phyloP scores from a whole-genome alignment of 2,329 filamentous ascomycete species.

The Balansia obtecta region DNA sequence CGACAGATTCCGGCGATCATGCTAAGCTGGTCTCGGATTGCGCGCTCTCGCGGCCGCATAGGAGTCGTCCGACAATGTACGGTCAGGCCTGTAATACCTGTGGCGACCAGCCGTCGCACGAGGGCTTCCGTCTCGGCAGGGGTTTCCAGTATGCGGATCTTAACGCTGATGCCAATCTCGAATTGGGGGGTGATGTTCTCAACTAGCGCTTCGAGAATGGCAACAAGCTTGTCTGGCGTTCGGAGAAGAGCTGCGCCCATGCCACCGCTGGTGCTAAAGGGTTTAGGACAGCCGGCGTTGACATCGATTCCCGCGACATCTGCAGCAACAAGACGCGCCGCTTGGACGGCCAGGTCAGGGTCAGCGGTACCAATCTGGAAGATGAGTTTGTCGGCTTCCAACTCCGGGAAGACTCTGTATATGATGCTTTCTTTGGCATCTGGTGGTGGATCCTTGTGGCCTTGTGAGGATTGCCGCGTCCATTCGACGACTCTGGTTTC shows the following conservation, averaged over 20 bases:
- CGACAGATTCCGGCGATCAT: slow-evolving; percentile 76
- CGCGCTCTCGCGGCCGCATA: slow-evolving; percentile 83
- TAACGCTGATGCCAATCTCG: slow-evolving; percentile 90
- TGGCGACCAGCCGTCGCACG: slow-evolving; percentile 66
- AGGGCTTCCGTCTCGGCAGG: slow-evolving; percentile 63
- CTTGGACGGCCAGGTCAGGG: slow-evolving; percentile 70
- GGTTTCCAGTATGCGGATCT: slow-evolving; percentile 79
- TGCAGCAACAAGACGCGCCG: slow-evolving; percentile 68
- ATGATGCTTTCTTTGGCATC: slow-evolving; percentile 56
- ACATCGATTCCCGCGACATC: slow-evolving; percentile 94
- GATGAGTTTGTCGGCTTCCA: slow-evolving; percentile 64
- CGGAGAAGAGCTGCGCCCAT: slow-evolving; percentile 90
- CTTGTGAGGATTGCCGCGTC: slow-evolving; percentile 62
- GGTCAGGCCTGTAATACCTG: slow-evolving; percentile 84
- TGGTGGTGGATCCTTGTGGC: slow-evolving; percentile 41
- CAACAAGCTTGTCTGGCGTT: slow-evolving; percentile 70
- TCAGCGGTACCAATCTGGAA: slow-evolving; percentile 88
- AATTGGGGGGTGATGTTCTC: slow-evolving; percentile 62
- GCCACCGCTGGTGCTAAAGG: slow-evolving; percentile 83
- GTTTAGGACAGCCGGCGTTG: slow-evolving; percentile 96
- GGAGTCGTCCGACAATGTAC: slow-evolving; percentile 93
- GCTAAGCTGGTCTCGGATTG: slow-evolving; percentile 71
- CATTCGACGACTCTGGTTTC: slow-evolving; percentile 74
- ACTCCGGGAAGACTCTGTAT: slow-evolving; percentile 68
- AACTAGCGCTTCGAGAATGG: slow-evolving; percentile 76